A percentile compares a stretch with the other conserved stretches of the same genome.
Evolutionary conservation across 2,329 filamentous ascomycete species (phyloP).

Genomic region (Fusarium sterilihyphosum): DNA sequence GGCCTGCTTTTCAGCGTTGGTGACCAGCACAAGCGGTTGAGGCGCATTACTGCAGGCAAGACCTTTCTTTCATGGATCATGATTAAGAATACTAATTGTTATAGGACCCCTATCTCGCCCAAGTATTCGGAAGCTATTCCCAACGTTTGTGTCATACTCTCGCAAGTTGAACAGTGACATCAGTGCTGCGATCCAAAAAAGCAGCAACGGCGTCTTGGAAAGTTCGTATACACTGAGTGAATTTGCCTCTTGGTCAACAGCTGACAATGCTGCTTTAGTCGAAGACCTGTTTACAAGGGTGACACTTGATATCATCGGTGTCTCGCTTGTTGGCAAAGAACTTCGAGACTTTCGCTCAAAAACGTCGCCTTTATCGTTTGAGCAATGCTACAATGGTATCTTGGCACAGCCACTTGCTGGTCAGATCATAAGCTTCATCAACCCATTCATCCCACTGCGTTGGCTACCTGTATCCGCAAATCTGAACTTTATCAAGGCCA

Average conservation of each 20-base stretch:
- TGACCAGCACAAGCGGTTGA: constrained; percentile 19
- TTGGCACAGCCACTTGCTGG: constrained; percentile 7
- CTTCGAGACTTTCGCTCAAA: constrained; percentile 4
- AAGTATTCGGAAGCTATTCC: constrained; percentile 4
- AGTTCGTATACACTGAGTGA: background rate
- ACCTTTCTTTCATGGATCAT: rapidly evolving
- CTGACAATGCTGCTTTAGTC: background rate
- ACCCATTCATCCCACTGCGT: constrained; percentile 11
- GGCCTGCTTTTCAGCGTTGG: constrained; percentile 23
- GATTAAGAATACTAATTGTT: background rate
- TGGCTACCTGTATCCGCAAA: constrained; percentile 22
- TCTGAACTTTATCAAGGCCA: constrained; percentile 9
- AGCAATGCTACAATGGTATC: constrained; percentile 18
- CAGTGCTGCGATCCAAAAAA: background rate
- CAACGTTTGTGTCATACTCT: background rate
- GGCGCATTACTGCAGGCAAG: constrained; percentile 6
- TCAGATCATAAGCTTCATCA: constrained; percentile 20
- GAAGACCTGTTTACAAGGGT: background rate
- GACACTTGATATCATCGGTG: constrained; percentile 17
- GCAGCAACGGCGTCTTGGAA: background rate
- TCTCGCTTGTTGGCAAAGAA: constrained; percentile 8
- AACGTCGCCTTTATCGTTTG: constrained; percentile 3
- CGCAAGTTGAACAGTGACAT: background rate
- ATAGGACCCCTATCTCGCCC: constrained; percentile 11
- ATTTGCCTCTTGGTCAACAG: rapidly evolving